phyloP scores from a whole-genome alignment of 2,329 filamentous ascomycete genomes.

The Pseudogymnoascus sp. region DNA sequence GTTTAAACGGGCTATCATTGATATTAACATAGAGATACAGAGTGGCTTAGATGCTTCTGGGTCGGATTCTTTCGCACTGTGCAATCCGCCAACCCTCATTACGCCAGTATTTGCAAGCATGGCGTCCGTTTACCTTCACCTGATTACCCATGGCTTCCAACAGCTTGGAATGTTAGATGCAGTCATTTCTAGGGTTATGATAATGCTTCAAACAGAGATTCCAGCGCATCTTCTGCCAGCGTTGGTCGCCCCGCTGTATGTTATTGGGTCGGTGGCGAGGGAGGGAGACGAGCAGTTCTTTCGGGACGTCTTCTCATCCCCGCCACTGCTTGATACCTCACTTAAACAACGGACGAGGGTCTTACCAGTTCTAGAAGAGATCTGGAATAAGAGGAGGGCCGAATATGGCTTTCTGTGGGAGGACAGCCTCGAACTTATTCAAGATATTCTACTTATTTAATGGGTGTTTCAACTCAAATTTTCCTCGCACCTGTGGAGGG shows the following conservation, averaged over 20 bases:
- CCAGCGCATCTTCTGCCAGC: constrained; percentile 16
- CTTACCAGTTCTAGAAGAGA: constrained; percentile 22
- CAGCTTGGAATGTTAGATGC: constrained; percentile 13
- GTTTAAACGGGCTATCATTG: constrained; percentile 12
- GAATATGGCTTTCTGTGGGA: constrained; percentile 13
- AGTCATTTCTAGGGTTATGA: constrained; percentile 18
- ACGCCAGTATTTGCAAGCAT: constrained; percentile 21
- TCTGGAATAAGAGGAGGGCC: constrained; percentile 18
- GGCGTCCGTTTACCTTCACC: constrained; percentile 23
- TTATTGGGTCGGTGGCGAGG: constrained; percentile 21
- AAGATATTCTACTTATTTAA: constrained; percentile 20
- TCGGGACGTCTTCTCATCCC: constrained; percentile 19
- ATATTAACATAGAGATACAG: constrained; percentile 21
- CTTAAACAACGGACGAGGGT: constrained; percentile 23
- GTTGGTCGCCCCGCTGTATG: constrained; percentile 22
- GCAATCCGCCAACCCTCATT: constrained; percentile 13
- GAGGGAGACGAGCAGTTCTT: constrained; percentile 21
- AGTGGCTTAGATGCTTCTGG: constrained; percentile 16
- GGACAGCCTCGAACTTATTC: constrained; percentile 14
- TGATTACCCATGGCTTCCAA: constrained; percentile 20
- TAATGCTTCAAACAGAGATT: constrained; percentile 17
- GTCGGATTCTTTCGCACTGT: neutral
- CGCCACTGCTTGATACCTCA: constrained; percentile 21
- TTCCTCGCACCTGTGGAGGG: neutral
- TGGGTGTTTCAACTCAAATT: neutral